Conservation (phyloP, 1,139 yeast genomes). For the Pichia sp. region DNA sequence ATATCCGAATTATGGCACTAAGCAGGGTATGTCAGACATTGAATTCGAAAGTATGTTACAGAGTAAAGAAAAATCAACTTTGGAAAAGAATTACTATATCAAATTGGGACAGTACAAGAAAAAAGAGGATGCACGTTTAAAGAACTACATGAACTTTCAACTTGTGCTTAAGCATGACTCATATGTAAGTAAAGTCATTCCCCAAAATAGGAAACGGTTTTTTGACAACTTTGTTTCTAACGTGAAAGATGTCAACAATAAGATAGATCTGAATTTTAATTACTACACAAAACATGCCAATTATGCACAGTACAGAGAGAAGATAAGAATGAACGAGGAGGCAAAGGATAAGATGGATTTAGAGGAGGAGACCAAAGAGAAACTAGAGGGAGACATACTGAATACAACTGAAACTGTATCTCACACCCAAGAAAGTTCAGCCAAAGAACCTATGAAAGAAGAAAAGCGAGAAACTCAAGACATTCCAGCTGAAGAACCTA, state of each 20-base stretch:
- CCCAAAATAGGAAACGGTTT: conserved; percentile 34
- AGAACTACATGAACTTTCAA: conserved; percentile 25
- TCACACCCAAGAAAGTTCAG: too few species aligned
- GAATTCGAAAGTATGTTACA: conserved; percentile 24
- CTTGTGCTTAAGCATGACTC: conserved; percentile 21
- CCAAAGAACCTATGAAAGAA: too few species aligned
- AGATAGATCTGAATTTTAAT: conserved; percentile 29
- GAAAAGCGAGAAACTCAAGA: too few species aligned
- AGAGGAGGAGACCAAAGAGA: conserved; percentile 1
- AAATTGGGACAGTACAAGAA: conserved; percentile 20
- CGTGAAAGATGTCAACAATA: conserved; percentile 25
- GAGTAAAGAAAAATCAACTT: conserved; percentile 25
- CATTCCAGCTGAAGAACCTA: too few species aligned
- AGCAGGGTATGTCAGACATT: conserved; percentile 17
- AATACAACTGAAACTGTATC: too few species aligned
- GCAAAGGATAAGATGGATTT: conserved; percentile 28
- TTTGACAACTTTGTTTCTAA: conserved; percentile 28
- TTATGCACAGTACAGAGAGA: conserved; percentile 37
- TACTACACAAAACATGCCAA: conserved; percentile 39
- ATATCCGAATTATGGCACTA: not conserved
- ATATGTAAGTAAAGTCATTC: conserved; percentile 22
- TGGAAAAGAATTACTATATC: conserved; percentile 25
- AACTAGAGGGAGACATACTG: too few species aligned
- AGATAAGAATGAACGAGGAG: conserved; percentile 37
- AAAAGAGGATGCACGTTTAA: conserved; percentile 24